phyloP scores from a whole-genome alignment of 2,329 filamentous ascomycete genomes.

The Akanthomyces lecanii region DNA sequence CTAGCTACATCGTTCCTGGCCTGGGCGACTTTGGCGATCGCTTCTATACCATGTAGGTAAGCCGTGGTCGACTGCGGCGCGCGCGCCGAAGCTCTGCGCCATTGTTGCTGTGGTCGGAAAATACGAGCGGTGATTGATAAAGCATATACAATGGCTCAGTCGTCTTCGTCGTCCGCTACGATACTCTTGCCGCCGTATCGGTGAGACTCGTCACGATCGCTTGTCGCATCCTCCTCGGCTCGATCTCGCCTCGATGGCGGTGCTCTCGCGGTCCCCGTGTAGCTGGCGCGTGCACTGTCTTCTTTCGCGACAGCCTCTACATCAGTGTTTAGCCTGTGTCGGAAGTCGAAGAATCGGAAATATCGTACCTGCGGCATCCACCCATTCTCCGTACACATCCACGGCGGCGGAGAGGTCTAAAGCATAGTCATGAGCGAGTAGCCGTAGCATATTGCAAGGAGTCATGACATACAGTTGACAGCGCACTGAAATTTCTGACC shows the following conservation, averaged over 20 bases:
- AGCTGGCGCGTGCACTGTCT: conserved; percentile 28
- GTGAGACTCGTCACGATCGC: conserved; percentile 46
- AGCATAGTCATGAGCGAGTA: conserved; percentile 19
- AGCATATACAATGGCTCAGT: conserved; percentile 33
- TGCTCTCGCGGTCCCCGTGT: conserved; percentile 26
- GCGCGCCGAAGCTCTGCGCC: neutral
- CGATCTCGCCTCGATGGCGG: conserved; percentile 20
- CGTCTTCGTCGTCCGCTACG: conserved; percentile 53
- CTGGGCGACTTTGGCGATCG: conserved; percentile 93
- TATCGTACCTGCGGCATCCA: conserved; percentile 68
- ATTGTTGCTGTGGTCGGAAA: neutral
- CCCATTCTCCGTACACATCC: conserved; percentile 97
- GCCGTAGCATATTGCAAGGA: conserved; percentile 12
- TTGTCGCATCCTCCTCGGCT: conserved; percentile 26
- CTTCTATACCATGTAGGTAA: conserved; percentile 78
- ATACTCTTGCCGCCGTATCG: conserved; percentile 52
- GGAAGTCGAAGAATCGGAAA: neutral
- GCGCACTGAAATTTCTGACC: conserved; percentile 89
- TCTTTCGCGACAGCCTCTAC: conserved; percentile 50
- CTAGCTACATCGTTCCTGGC: conserved; percentile 89
- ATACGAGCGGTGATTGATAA: neutral
- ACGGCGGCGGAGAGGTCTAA: conserved; percentile 83
- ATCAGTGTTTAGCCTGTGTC: conserved; percentile 18
- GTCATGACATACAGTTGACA: conserved; percentile 72
- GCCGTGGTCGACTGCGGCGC: neutral